Base-by-base conservation (phyloP, 2,329 filamentous ascomycete species). In the Penicillium sp. region DNA sequence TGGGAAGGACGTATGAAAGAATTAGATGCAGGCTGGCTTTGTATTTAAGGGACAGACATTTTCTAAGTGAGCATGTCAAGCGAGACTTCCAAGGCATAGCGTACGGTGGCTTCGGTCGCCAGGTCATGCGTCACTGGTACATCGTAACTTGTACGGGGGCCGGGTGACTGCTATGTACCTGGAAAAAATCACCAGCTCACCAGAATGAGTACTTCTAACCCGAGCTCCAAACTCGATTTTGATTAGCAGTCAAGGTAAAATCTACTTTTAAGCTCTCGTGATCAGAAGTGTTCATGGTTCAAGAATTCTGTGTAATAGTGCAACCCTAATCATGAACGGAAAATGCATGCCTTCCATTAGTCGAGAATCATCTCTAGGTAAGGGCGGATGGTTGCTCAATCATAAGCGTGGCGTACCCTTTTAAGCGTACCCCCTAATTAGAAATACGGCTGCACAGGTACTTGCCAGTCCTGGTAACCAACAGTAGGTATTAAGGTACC, bases 361-460 rank as follows among this genome's bases (percentile, higher is more conserved):
- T 19, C n/a, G 16, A 44, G n/a, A 16, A 29, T 37, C 46, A 34
- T 46, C 33, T 41, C 29, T 4, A 49, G 41, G 47, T 19, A 49
- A 49, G 46, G 46, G 46, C 34, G 41, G 33, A 48, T 29, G 44
- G 48, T 57, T 52, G 55, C 57, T 59, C 50, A 50, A 48, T 51
- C 51, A 50, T 46, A 41, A 57, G 55, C 44, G 41, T 51, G 50
- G 57, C 54, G 45, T 52, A 46, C 37, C 42, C 43, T 53, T 46
- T 53, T 51, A 25, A 25, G 49, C 47, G 49, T 49, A 57, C 57
- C 55, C 53, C 37, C 22, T 7, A 28, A 53, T 58, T 56, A 51
- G 19, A 52, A 59, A 59, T 42, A 52, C 40, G 36, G 54, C 53
- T 48, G 49, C 29, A 38, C 16, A 42, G 39, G 50, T 52, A 47